Base-by-base conservation (phyloP, 208 protist species). In the Blastocrithidia nonstop region DNA sequence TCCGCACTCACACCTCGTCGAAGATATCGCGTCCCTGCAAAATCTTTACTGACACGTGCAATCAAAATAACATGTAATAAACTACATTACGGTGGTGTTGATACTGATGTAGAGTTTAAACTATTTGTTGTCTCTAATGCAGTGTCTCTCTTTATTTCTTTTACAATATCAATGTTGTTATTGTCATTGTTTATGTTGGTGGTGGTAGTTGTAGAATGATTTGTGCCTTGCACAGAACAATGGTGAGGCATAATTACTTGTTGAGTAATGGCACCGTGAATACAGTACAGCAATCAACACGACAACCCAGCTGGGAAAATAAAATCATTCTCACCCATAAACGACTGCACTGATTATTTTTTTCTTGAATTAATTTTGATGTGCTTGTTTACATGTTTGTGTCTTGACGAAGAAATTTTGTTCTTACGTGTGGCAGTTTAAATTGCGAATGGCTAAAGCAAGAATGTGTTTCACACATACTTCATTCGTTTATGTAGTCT, bases 21-120 rank as follows among this genome's bases (percentile, higher is more conserved):
- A 9, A 96, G 59, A 55, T 95, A 97, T 20, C 96, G 80, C 24
- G 88, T 73, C 9, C 96, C 96, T 4, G 94, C 94, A 50, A 79
- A 95, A 33, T 88, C 62, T 36, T 93, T 79, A 38, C 77, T 91
- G 23, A 86, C 60, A 17, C 96, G 69, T 13, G 83, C 93, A 36
- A 98, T 96, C 1, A 98, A 57, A 0, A 84, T 88, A 20, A 98
- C n/a, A 38, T 3, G 13, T 31, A 15, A 55, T 9, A 4, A 20
- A 24, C 15, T 17, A 11, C 29, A n/a, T 35, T n/a, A 35, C 29
- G 11, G 29, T n/a, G n/a, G 47, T 15, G n/a, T 11, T 35, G 29
- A 35, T n/a, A 1, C 50, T 51, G 41, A 11, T n/a, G 29, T n/a
- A 35, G 11, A 15, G 11, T 11, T 35, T n/a, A n/a, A 11, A 11